Base-by-base conservation (phyloP, 2,329 filamentous ascomycete species). In the Xylariomycetidae sp. region DNA sequence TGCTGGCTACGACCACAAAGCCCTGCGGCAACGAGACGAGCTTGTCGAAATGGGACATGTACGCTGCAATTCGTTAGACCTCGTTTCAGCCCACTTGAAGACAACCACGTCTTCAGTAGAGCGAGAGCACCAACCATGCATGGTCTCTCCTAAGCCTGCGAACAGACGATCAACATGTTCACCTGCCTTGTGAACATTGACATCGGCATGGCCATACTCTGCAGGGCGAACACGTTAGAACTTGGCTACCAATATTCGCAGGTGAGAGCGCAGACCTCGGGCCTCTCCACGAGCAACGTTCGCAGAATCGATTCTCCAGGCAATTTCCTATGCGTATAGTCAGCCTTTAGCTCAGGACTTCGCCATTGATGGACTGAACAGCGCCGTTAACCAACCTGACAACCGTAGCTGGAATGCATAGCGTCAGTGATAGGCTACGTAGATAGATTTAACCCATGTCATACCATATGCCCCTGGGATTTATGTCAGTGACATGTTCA, bases 31-130 rank as follows among this genome's bases (percentile, higher is more conserved):
- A 68, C 35, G 72, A 65, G 24, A 72, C 72, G 9, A 96, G 74
- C 69, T 94, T 94, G 63, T 95, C 88, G 38, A 79, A 81, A 58
- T 96, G 90, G 46, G 76, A 84, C 89, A 95, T 95, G 72, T 76
- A 90, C 10, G 85, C 43, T 42, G 19, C 52, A 31, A 24, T 13
- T 19, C 35, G 8, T 24, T 30, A 36, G 39, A 20, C 7, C 22
- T n/a, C 35, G 22, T 17, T 13, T 30, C 31, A 36, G 25, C 20
- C 34, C 24, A 15, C 18, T 23, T 23, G 27, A 19, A 18, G 3
- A 29, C 22, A 15, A 31, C 4, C 16, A 28, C 16, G 8, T n/a
- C 15, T 8, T 29, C 15, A 14, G 15, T 17, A 8, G 9, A 16
- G 10, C 6, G 18, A 28, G 14, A 10, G 22, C 24, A 26, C 47